Base-by-base conservation (phyloP, 768 basidiomycete species). In the Phylloporus arenicola region DNA sequence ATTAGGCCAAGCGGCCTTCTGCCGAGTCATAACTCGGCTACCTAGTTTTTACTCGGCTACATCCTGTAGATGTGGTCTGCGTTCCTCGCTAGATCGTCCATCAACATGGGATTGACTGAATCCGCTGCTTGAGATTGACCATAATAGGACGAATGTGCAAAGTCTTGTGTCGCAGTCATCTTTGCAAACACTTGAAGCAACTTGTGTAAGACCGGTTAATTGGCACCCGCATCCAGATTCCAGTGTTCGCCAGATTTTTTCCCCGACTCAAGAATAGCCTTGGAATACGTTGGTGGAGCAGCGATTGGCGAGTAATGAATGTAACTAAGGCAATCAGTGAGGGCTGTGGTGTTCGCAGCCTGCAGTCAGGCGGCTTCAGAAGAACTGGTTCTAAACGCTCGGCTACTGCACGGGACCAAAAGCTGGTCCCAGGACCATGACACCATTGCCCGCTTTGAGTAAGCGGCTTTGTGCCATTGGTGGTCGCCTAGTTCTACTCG, bases 31-130 rank as follows among this genome's bases (percentile, higher is more conserved):
- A n/a, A n/a, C n/a, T n/a, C n/a, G n/a, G n/a, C n/a, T n/a, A n/a
- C n/a, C n/a, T n/a, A n/a, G n/a, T n/a, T n/a, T n/a, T n/a, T n/a
- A n/a, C n/a, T n/a, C n/a, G n/a, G n/a, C n/a, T n/a, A n/a, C n/a
- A n/a, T n/a, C n/a, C n/a, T n/a, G n/a, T n/a, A n/a, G n/a, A n/a
- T 24, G 16, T 3, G 34, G 37, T 54, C 48, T 27, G 45, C n/a
- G 25, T 25, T 20, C 43, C 17, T 53, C 84, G 83, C 46, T 84
- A 86, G 6, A 70, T 88, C 34, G 86, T 83, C 0, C 61, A 61
- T 20, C 65, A 67, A 37, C 79, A 81, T 83, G 81, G 3, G 86
- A 86, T 3, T 80, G 85, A 3, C 70, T 88, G 10, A 84, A 86
- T 58, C 87, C 9, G 70, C 11, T 24, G 27, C 9, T 9, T 8